phyloP scores from a whole-genome alignment of 2,329 filamentous ascomycete genomes.

The Penicillium sp. region DNA sequence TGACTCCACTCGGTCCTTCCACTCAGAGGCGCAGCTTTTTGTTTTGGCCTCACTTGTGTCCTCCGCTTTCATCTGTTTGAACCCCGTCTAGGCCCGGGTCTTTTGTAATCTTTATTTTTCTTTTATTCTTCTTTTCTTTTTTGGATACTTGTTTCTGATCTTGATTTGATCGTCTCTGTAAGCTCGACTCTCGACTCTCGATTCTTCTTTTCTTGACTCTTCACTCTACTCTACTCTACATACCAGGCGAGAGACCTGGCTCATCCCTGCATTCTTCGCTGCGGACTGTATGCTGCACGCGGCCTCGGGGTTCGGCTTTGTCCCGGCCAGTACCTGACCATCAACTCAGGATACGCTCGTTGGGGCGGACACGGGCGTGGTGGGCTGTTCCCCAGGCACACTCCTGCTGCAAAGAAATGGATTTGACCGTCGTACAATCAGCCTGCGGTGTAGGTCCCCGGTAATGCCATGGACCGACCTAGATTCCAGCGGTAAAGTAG shows the following conservation, averaged over 20 bases:
- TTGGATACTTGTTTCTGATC: too few relatives aligned
- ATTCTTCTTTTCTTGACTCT: not conserved
- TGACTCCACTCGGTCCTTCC: not conserved
- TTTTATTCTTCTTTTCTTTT: too few relatives aligned
- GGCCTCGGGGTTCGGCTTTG: not conserved
- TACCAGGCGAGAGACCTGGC: not conserved
- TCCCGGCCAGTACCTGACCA: not conserved
- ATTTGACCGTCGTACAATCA: not conserved
- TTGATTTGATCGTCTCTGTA: too few relatives aligned
- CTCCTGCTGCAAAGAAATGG: not conserved
- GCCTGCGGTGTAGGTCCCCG: slow-evolving; percentile 4
- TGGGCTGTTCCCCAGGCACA: not conserved
- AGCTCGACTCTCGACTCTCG: not conserved
- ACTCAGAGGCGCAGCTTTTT: not conserved
- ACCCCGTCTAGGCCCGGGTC: not conserved
- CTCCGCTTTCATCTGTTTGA: slow-evolving; percentile 12
- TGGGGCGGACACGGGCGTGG: not conserved
- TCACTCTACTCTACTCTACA: not conserved
- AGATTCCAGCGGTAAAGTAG: not conserved
- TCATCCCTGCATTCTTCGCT: slow-evolving; percentile 13
- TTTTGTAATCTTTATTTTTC: too few relatives aligned
- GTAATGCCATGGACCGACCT: not conserved
- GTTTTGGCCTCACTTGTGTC: too few relatives aligned
- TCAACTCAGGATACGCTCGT: too few relatives aligned
- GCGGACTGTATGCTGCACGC: not conserved